Evolutionary conservation across 139 green algal genomes (phyloP), one percentile per base, ranked within the genome.

Genomic region (Coelastrella sp.): DNA sequence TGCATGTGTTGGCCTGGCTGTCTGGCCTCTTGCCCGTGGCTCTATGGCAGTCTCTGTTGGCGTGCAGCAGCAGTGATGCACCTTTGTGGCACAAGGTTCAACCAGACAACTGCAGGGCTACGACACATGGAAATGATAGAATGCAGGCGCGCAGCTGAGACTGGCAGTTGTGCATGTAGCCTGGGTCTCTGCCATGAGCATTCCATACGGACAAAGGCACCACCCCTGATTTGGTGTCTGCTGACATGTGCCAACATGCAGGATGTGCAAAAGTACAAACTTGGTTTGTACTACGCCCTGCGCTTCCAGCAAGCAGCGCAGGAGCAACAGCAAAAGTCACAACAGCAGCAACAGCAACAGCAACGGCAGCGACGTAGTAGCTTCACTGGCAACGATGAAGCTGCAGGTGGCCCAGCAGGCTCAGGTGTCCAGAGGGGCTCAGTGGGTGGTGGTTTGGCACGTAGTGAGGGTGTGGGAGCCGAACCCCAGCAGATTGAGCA

Each of bases 231-330:
- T 49, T 49, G 1, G 35, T 49, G 35, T 49, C 35, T 49, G 35
- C 35, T 49, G 35, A 49, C 35, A 49, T 49, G 35, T 49, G 35
- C 35, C 35, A 35, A 1, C 15, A 17, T 61, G 60, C 63, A 93
- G 65, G 89, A 93, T 84, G 82, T 93, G 19, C 85, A 88, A 24
- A 95, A 95, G 87, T 93, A 84, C 86, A 87, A 89, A 76, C 89
- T 95, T 27, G 93, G 89, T 0, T 81, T 95, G 56, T 90, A 87
- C 76, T 92, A 90, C 57, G 91, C 82, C 19, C 91, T 95, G 9
- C 72, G 92, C 83, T 95, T 93, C 57, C 89, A 94, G 87, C 88
- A 82, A 78, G 73, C 80, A 65, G 66, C 25, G 0, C 74, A 90
- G 56, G 66, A 89, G 84, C 85, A 89, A 61, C 82, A 88, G 82